Evolutionary conservation across 768 basidiomycete genomes (phyloP).

Genomic region (Tricholoma sp.): DNA sequence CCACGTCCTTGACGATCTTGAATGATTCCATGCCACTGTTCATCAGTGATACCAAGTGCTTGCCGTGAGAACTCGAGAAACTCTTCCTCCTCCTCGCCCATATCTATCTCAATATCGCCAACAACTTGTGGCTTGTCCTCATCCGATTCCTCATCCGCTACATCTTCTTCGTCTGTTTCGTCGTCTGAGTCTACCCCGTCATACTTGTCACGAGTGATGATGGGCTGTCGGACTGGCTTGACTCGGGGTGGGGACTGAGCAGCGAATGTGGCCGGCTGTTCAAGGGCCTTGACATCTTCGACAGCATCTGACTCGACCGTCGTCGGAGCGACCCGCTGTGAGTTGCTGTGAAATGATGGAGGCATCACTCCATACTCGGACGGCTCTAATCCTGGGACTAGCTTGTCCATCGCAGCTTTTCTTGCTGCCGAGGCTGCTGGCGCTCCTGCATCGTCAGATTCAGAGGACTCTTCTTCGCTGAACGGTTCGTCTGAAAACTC

Average conservation of each 20-base stretch:
- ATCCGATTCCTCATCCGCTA: constrained; percentile 54
- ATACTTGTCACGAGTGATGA: constrained; percentile 77
- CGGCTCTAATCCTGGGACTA: constrained; percentile 75
- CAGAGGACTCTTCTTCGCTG: constrained; percentile 46
- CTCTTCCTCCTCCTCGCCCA: constrained; percentile 91
- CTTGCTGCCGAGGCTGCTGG: constrained; percentile 34
- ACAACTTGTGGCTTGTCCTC: constrained; percentile 82
- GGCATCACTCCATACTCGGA: constrained; percentile 91
- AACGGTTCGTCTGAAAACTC: constrained; percentile 61
- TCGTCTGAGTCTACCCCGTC: constrained; percentile 95
- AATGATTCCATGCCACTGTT: constrained; percentile 88
- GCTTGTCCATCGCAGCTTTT: constrained; percentile 66
- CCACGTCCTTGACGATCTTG: constrained; percentile 72
- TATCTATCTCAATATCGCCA: constrained; percentile 82
- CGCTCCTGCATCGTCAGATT: constrained; percentile 39
- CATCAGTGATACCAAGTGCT: constrained; percentile 80
- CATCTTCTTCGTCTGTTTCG: constrained; percentile 67
- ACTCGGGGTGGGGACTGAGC: constrained; percentile 19
- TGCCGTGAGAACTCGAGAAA: constrained; percentile 95
- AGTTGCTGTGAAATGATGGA: constrained; percentile 59
- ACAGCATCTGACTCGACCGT: constrained; percentile 39
- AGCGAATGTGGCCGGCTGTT: not conserved
- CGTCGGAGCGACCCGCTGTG: constrained; percentile 56
- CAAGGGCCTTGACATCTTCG: constrained; percentile 19
- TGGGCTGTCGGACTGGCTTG: constrained; percentile 66